Percentiles rank a stretch among this genome's conserved stretches.
Evolutionary conservation across 2,329 filamentous ascomycete species (phyloP).

Genomic region (Dactylonectria macrodidyma): DNA sequence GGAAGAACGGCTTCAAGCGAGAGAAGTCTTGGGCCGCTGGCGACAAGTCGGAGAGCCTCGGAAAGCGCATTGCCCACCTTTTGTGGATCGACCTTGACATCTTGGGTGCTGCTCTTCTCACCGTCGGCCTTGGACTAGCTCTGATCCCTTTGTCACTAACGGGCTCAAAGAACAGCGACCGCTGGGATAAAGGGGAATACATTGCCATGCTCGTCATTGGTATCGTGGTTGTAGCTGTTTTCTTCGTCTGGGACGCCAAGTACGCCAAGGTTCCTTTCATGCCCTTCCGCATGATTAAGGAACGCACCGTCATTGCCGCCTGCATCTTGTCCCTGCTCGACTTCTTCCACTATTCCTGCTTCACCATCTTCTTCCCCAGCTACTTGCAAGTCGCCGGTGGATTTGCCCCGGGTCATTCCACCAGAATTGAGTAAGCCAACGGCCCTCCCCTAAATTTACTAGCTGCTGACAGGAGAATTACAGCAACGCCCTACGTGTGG

Average conservation of each 20-base stretch:
- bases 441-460: rapidly evolving
- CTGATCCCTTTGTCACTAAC: slow-evolving; percentile 57
- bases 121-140: slow-evolving; percentile 52
- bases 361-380: slow-evolving; percentile 58
- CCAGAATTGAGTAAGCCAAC: slow-evolving; percentile 53
- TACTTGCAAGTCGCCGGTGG: slow-evolving; percentile 57
- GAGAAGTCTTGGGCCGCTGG: slow-evolving; percentile 36
- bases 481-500: slow-evolving; percentile 51
- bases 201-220: slow-evolving; percentile 55
- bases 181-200: slow-evolving; percentile 51
- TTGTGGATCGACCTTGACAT: slow-evolving; percentile 54
- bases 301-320: slow-evolving; percentile 57
- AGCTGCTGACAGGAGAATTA: not conserved
- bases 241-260: slow-evolving; percentile 55
- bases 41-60: slow-evolving; percentile 34
- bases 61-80: slow-evolving; percentile 40
- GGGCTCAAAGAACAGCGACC: slow-evolving; percentile 50
- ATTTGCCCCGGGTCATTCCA: slow-evolving; percentile 54
- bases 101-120: slow-evolving; percentile 51
- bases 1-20: slow-evolving; percentile 39
- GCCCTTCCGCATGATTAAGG: slow-evolving; percentile 56
- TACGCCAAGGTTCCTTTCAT: slow-evolving; percentile 56
- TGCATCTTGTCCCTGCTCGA: slow-evolving; percentile 55
- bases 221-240: slow-evolving; percentile 40
- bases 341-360: slow-evolving; percentile 56